Conservation (phyloP, 352 stramenopile species). For the Phytophthora citricola region DNA sequence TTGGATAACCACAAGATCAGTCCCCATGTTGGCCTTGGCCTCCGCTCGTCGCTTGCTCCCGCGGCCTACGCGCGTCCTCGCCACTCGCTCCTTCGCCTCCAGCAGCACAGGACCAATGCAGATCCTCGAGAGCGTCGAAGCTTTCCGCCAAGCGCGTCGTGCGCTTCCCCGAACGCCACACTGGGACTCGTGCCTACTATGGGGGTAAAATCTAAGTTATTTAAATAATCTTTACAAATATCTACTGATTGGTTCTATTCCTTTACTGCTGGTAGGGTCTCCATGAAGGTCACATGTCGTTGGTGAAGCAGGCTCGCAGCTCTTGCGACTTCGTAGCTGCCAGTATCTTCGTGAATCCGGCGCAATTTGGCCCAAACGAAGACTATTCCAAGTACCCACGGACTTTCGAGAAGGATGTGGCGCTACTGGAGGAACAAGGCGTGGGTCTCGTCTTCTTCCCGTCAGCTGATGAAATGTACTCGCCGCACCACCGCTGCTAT, state of each 20-base stretch:
- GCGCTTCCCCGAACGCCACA: constrained; percentile 57
- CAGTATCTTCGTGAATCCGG: constrained; percentile 99
- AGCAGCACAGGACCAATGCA: constrained; percentile 34
- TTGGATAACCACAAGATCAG: constrained; percentile 29
- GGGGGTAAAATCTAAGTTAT: constrained; percentile 71
- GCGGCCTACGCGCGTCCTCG: constrained; percentile 2
- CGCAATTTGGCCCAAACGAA: constrained; percentile 98
- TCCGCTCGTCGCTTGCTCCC: constrained; percentile 16
- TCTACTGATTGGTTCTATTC: background rate
- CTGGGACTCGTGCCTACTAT: constrained; percentile 99
- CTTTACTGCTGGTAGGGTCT: constrained; percentile 71
- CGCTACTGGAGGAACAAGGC: constrained; percentile 81
- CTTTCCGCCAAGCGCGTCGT: constrained; percentile 56
- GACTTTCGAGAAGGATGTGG: constrained; percentile 94
- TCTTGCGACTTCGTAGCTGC: constrained; percentile 95
- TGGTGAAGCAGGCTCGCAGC: constrained; percentile 87
- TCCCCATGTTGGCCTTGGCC: constrained; percentile 15
- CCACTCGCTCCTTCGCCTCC: constrained; percentile 27
- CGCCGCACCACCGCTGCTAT: constrained; percentile 83
- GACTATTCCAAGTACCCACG: constrained; percentile 99
- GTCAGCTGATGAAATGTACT: constrained; percentile 89
- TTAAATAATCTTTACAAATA: background rate
- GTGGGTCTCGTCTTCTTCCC: constrained; percentile 94
- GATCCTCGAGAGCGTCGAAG: constrained; percentile 61
- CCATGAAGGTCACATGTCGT: constrained; percentile 95